phyloP scores from a whole-genome alignment of 495 filamentous ascomycete genomes.

The Niebla homalea region DNA sequence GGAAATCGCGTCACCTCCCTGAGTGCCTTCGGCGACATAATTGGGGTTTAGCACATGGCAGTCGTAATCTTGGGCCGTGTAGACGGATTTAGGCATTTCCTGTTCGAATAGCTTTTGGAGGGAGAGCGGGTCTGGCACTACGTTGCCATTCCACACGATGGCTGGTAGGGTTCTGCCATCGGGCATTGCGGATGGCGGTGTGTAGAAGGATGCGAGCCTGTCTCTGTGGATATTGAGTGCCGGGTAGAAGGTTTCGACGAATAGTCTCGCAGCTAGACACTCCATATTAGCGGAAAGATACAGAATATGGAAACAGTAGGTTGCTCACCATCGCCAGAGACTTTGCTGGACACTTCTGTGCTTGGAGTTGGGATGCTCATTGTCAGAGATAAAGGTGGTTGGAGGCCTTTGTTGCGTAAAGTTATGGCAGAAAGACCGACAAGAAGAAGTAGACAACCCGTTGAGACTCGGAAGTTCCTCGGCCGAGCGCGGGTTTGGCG shows the following conservation, averaged over 20 bases:
- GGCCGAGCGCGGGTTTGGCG: conserved; percentile 1
- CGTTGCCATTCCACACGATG: conserved; percentile 56
- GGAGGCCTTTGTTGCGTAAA: not conserved
- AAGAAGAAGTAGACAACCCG: not conserved
- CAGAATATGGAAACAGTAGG: not conserved
- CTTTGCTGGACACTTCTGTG: conserved; percentile 32
- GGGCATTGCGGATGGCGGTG: conserved; percentile 26
- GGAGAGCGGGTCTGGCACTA: conserved; percentile 37
- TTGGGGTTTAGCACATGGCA: conserved; percentile 60
- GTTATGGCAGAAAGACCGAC: not conserved
- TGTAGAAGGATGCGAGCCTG: conserved; percentile 45
- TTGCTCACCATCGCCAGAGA: conserved; percentile 35
- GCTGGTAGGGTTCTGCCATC: conserved; percentile 30
- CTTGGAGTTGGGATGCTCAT: conserved; percentile 25
- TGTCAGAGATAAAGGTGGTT: conserved; percentile 1
- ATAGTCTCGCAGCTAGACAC: conserved; percentile 34
- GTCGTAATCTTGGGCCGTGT: conserved; percentile 56
- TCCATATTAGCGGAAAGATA: not conserved
- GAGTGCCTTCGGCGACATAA: conserved; percentile 31
- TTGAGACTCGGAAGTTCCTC: not conserved
- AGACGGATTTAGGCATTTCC: conserved; percentile 45
- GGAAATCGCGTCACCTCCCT: conserved; percentile 23
- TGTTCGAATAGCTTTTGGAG: conserved; percentile 48
- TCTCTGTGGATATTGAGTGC: conserved; percentile 42
- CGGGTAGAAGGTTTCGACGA: conserved; percentile 39